These are phyloP conservation scores for Kurtzmaniella quercitrusa DNA, from an alignment of 1,139 yeast species.

Conservation along the genomic window DNA sequence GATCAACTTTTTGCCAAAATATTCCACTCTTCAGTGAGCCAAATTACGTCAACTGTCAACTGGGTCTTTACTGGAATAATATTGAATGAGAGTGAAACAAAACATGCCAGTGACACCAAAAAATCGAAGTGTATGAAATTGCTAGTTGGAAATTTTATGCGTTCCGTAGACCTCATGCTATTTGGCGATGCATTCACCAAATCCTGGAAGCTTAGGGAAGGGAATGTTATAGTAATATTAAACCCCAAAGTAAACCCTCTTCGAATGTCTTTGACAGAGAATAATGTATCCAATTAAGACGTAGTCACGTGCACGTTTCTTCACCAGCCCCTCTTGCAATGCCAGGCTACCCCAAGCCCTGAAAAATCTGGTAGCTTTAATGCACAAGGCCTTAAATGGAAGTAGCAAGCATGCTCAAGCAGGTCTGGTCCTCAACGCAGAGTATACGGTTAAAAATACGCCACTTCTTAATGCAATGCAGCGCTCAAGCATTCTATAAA, in stretches of 20 bases:
- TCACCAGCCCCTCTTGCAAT: too few species aligned
- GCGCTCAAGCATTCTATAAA: too few species aligned
- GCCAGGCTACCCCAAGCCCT: too few species aligned
- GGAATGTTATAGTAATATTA: slow-evolving; percentile 69
- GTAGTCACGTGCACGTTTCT: too few species aligned
- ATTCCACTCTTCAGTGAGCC: slow-evolving; percentile 67
- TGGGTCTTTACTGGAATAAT: slow-evolving; percentile 75
- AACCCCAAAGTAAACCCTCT: slow-evolving; percentile 59
- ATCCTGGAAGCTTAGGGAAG: slow-evolving; percentile 69
- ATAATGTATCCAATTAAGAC: slow-evolving; percentile 12
- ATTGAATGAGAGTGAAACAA: slow-evolving; percentile 52
- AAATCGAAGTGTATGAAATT: slow-evolving; percentile 54
- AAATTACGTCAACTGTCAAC: slow-evolving; percentile 58
- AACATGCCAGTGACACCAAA: slow-evolving; percentile 32
- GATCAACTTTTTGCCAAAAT: slow-evolving; percentile 61
- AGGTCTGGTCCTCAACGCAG: too few species aligned
- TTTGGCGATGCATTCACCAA: slow-evolving; percentile 66
- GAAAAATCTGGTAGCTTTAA: too few species aligned
- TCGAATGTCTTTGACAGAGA: slow-evolving; percentile 8
- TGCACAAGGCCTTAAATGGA: too few species aligned
- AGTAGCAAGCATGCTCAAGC: too few species aligned
- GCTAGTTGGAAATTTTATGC: slow-evolving; percentile 63
- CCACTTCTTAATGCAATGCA: too few species aligned
- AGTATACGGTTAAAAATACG: too few species aligned
- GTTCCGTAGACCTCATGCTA: slow-evolving; percentile 54